A percentile compares a stretch with the other conserved stretches of the same genome.
Conservation (phyloP, 768 basidiomycete genomes). For the Rubroboletus pulcherrimus region DNA sequence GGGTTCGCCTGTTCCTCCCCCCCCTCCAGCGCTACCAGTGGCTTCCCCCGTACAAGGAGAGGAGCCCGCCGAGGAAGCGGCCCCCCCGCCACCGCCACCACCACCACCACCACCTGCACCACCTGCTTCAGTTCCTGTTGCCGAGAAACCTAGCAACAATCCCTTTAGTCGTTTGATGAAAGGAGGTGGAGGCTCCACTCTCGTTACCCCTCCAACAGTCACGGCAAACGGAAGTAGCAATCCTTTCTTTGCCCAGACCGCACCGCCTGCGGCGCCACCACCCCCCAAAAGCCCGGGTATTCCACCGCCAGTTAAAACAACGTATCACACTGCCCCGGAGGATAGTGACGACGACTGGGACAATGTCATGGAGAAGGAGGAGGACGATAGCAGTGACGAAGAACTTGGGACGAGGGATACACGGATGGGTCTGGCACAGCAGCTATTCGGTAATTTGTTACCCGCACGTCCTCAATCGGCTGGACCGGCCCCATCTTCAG, state of each 20-base stretch:
- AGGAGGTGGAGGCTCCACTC: slow-evolving; percentile 37
- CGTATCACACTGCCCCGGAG: slow-evolving; percentile 60
- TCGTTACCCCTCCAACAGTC: slow-evolving; percentile 19
- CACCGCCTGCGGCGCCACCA: slow-evolving; percentile 34
- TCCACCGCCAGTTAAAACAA: slow-evolving; percentile 49
- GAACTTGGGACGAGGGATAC: slow-evolving; percentile 64
- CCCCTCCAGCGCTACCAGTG: slow-evolving; percentile 33
- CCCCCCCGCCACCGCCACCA: slow-evolving; percentile 34
- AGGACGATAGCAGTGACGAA: slow-evolving; percentile 74
- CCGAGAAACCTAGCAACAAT: slow-evolving; percentile 63
- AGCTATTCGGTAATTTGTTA: slow-evolving; percentile 72
- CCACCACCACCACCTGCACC: slow-evolving; percentile 27
- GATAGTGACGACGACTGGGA: slow-evolving; percentile 81
- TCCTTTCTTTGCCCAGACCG: slow-evolving; percentile 62
- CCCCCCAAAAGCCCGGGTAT: slow-evolving; percentile 33
- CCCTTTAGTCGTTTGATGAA: slow-evolving; percentile 73
- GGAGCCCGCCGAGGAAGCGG: slow-evolving; percentile 16
- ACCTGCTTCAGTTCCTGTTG: slow-evolving; percentile 25
- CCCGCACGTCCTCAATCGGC: slow-evolving; percentile 57
- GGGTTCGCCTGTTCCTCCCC: slow-evolving; percentile 36
- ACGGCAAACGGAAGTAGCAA: slow-evolving; percentile 54
- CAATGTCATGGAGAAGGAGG: slow-evolving; percentile 69
- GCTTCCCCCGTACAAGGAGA: slow-evolving; percentile 16
- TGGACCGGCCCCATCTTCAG: slow-evolving; percentile 29
- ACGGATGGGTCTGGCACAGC: slow-evolving; percentile 69